Evolutionary conservation across 768 basidiomycete species (phyloP).

Genomic region (Hypholoma sublateritium): DNA sequence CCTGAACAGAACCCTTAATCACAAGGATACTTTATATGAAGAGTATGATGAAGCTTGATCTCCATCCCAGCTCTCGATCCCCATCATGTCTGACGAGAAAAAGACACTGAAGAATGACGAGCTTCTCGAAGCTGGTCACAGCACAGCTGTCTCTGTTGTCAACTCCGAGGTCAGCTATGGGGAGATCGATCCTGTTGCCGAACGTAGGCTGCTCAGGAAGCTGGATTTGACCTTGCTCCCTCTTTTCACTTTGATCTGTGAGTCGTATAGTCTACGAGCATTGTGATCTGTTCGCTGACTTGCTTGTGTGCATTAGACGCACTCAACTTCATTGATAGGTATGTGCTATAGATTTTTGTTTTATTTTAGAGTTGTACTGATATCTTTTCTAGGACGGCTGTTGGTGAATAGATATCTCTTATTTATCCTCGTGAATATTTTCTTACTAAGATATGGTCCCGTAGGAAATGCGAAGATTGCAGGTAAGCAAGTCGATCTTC

Average conservation of each 20-base stretch:
- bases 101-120: constrained; percentile 2
- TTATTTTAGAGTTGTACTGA: neutral
- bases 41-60: neutral
- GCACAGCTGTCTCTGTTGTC: neutral
- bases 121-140: constrained; percentile 5
- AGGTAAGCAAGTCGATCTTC: constrained; percentile 4
- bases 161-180: constrained; percentile 3
- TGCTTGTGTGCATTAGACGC: constrained; percentile 22
- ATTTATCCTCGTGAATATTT: neutral
- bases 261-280: constrained; percentile 9
- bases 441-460: neutral
- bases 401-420: constrained; percentile 12
- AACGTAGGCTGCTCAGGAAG: constrained; percentile 33
- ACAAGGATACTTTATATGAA: neutral
- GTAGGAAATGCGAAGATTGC: constrained; percentile 25
- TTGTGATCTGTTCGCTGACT: neutral
- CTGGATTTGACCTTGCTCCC: constrained; percentile 35
- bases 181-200: constrained; percentile 33
- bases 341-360: neutral
- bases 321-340: constrained; percentile 40
- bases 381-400: constrained; percentile 14
- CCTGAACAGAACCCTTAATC: constrained; percentile 1
- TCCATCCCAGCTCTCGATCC: constrained; percentile 2
- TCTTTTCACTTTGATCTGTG: constrained; percentile 39
- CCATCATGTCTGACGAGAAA: constrained; percentile 7